phyloP scores from a whole-genome alignment of 257 asterid genomes.

The Ligustrum vulgare region DNA sequence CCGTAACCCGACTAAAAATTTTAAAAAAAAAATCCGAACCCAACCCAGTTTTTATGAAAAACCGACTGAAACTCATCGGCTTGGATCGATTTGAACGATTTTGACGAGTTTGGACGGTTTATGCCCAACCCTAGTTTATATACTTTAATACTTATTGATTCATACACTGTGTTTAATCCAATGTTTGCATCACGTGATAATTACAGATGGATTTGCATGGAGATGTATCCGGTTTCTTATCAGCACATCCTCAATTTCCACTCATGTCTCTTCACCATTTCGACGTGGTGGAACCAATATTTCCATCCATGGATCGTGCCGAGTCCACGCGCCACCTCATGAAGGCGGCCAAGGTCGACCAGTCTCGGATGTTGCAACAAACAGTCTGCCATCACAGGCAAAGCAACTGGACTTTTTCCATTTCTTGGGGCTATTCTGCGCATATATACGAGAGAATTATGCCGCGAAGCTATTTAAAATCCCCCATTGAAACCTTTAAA shows the following conservation, averaged over 20 bases:
- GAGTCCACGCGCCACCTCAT: conserved; percentile 59
- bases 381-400: conserved; percentile 47
- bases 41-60: too few relatives aligned
- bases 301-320: conserved; percentile 44
- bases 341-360: conserved; percentile 54
- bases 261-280: conserved; percentile 63
- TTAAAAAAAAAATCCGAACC: too few relatives aligned
- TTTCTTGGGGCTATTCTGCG: conserved; percentile 55
- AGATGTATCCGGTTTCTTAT: conserved; percentile 52
- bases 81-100: too few relatives aligned
- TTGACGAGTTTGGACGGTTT: too few relatives aligned
- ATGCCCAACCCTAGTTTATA: too few relatives aligned
- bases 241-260: conserved; percentile 54
- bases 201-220: conserved; percentile 50
- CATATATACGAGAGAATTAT: conserved; percentile 48
- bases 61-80: too few relatives aligned
- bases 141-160: too few relatives aligned
- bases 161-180: too few relatives aligned
- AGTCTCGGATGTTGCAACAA: conserved; percentile 55
- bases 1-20: too few relatives aligned
- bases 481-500: conserved; percentile 47
- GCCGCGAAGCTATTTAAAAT: conserved; percentile 49
- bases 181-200: background rate
- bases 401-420: conserved; percentile 48
- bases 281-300: conserved; percentile 48